Percentiles rank a stretch among this genome's conserved stretches.
Evolutionary conservation across 148 eudicot genomes (phyloP).

Genomic region (Rhododendron ovatum): DNA sequence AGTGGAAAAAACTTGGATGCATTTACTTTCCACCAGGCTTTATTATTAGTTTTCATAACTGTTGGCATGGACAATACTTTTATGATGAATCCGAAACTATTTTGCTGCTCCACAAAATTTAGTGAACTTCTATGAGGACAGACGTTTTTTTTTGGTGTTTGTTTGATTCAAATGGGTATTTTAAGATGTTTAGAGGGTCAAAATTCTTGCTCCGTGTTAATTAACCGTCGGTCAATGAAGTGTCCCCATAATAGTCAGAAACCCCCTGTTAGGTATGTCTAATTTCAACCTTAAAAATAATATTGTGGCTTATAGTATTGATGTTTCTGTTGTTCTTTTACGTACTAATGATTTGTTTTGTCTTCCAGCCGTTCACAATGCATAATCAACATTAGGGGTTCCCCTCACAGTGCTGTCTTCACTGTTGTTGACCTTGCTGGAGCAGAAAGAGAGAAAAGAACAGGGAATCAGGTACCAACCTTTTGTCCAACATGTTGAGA

Average conservation of each 20-base stretch:
- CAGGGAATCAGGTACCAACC: slow-evolving; percentile 74
- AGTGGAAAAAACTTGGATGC: not conserved
- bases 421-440: slow-evolving; percentile 98
- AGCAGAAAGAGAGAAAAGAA: slow-evolving; percentile 90
- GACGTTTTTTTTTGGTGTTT: not conserved
- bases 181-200: not conserved
- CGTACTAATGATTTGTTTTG: not conserved
- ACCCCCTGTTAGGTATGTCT: not conserved
- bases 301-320: not conserved
- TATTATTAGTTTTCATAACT: not conserved
- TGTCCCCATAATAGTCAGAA: not conserved
- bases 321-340: not conserved
- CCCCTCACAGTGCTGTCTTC: slow-evolving; percentile 37
- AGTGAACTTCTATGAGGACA: not conserved
- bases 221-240: not conserved
- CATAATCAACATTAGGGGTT: slow-evolving; percentile 67
- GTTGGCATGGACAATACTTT: not conserved
- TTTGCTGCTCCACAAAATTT: not conserved
- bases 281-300: not conserved
- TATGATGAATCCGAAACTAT: not conserved
- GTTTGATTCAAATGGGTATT: not conserved
- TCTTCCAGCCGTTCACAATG: slow-evolving; percentile 84
- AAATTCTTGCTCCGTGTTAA: not conserved
- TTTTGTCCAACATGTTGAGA: not conserved
- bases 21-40: not conserved